A percentile compares a stretch with the other conserved stretches of the same genome.
Conservation (phyloP, 495 filamentous ascomycete genomes). For the Schizothecium vesticola region DNA sequence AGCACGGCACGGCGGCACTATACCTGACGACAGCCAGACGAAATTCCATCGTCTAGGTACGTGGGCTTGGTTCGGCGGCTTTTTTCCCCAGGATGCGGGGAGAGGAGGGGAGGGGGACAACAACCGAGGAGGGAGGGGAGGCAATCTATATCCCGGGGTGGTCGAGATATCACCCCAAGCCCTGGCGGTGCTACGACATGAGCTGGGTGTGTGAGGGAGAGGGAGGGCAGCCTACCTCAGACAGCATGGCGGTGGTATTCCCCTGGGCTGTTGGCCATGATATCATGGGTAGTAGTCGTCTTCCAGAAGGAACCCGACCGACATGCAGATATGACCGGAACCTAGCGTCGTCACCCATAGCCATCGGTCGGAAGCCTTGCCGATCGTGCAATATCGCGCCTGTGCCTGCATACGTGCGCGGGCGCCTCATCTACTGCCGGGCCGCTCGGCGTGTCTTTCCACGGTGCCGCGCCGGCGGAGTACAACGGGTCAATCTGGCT, state of each 20-base stretch:
- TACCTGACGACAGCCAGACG: not conserved
- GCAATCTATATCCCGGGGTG: not conserved
- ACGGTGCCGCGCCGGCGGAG: constrained; percentile 1
- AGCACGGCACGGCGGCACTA: not conserved
- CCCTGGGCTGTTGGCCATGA: not conserved
- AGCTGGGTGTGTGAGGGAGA: not conserved
- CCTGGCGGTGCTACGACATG: not conserved
- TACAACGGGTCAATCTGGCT: constrained; percentile 1
- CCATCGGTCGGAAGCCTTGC: not conserved
- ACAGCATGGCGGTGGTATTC: too few relatives aligned
- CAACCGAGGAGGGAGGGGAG: not conserved
- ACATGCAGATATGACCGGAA: too few relatives aligned
- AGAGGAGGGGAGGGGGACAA: not conserved
- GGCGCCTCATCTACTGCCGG: constrained; percentile 10
- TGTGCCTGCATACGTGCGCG: not conserved
- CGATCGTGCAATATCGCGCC: not conserved
- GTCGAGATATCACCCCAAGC: not conserved
- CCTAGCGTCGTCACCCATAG: not conserved
- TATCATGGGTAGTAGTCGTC: not conserved
- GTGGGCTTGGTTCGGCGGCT: not conserved
- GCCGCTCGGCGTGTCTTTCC: not conserved
- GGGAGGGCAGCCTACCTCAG: too few relatives aligned
- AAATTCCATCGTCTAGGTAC: not conserved
- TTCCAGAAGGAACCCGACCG: not conserved
- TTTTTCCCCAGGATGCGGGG: not conserved